Evolutionary conservation across 2,329 filamentous ascomycete genomes (phyloP).

Genomic region (Alternaria dauci): DNA sequence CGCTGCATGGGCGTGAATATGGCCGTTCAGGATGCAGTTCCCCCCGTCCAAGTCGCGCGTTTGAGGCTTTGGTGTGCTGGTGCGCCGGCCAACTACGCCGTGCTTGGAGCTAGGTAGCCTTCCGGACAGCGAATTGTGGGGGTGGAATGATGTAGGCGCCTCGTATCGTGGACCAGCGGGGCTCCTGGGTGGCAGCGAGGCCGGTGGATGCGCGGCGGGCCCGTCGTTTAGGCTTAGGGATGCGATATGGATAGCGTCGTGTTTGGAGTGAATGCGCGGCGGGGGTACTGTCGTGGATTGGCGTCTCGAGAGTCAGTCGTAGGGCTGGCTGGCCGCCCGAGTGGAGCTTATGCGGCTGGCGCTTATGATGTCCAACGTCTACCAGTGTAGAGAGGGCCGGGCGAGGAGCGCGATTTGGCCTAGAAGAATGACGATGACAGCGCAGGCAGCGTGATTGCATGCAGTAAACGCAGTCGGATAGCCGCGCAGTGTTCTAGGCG

Average conservation of each 20-base stretch:
- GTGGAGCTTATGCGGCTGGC: conserved; percentile 14
- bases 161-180: conserved; percentile 35
- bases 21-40: conserved; percentile 24
- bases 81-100: conserved; percentile 20
- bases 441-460: conserved; percentile 17
- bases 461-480: conserved; percentile 7
- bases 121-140: conserved; percentile 33
- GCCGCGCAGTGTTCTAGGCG: conserved; percentile 19
- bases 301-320: conserved; percentile 18
- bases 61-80: conserved; percentile 7
- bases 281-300: conserved; percentile 18
- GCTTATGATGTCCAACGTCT: conserved; percentile 12
- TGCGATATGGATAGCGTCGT: conserved; percentile 7
- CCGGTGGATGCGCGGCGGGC: conserved; percentile 16
- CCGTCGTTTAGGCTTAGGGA: conserved; percentile 16
- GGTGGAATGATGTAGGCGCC: conserved; percentile 24
- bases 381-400: neutral
- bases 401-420: neutral
- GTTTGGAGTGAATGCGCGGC: conserved; percentile 19
- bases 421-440: conserved; percentile 9
- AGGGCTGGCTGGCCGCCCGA: conserved; percentile 12
- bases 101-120: conserved; percentile 30
- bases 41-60: conserved; percentile 15
- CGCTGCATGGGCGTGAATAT: conserved; percentile 47
- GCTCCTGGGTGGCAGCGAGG: conserved; percentile 24